phyloP scores from a whole-genome alignment of 768 basidiomycete genomes.

The Collybia sp. region DNA sequence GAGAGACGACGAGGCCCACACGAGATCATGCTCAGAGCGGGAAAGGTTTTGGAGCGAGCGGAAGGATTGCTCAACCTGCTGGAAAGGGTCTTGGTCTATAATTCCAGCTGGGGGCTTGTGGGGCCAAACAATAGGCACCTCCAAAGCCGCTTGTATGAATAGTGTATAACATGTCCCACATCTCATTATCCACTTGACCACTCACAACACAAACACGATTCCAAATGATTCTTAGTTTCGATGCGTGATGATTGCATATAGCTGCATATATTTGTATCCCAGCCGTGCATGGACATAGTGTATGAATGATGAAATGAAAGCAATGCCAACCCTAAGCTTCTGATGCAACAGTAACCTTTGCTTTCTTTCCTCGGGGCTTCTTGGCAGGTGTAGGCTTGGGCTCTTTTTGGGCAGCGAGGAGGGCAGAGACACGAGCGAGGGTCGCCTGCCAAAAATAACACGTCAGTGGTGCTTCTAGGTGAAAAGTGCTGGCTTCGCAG shows the following conservation, averaged over 20 bases:
- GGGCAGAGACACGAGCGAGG: conserved; percentile 72
- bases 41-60: conserved; percentile 36
- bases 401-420: conserved; percentile 65
- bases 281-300: conserved; percentile 18
- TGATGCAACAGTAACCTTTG: conserved; percentile 19
- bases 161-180: no score
- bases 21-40: conserved; percentile 28
- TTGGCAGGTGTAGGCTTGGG: conserved; percentile 62
- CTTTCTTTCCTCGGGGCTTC: conserved; percentile 74
- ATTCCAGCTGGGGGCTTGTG: conserved; percentile 6
- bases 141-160: no score
- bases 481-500: conserved; percentile 8
- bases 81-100: conserved; percentile 35
- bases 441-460: conserved; percentile 44
- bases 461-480: conserved; percentile 21
- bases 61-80: conserved; percentile 55
- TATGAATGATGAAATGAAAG: conserved; percentile 12
- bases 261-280: neutral
- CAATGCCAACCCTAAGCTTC: conserved; percentile 14
- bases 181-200: no score
- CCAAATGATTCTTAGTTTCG: no score
- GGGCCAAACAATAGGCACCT: neutral
- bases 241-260: neutral
- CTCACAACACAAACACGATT: no score
- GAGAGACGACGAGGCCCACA: conserved; percentile 44